Evolutionary conservation across 2,329 filamentous ascomycete genomes (phyloP).

Genomic region (Pyrenophora tritici-repentis): DNA sequence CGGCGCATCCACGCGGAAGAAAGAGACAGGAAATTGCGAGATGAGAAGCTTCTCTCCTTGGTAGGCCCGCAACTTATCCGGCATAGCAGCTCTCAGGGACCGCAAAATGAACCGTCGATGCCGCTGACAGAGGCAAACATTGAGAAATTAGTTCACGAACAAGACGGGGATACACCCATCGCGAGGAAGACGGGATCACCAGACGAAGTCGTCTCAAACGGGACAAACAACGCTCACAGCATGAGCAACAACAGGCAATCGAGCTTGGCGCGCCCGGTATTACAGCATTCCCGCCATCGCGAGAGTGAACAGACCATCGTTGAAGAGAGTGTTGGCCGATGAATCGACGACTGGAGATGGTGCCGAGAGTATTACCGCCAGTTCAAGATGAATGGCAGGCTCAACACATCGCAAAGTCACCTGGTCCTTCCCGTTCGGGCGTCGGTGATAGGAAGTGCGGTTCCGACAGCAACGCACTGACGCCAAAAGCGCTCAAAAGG

Average conservation of each 20-base stretch:
- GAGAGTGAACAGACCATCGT: slow-evolving; percentile 39
- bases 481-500: neutral
- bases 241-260: slow-evolving; percentile 20
- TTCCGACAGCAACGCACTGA: slow-evolving; percentile 5
- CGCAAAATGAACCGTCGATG: slow-evolving; percentile 26
- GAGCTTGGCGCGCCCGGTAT: slow-evolving; percentile 23
- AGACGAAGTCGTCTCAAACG: slow-evolving; percentile 22
- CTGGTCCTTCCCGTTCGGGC: slow-evolving; percentile 10
- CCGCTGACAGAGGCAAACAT: slow-evolving; percentile 48
- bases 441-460: neutral
- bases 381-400: slow-evolving; percentile 1
- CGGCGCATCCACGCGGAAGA: slow-evolving; percentile 59
- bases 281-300: slow-evolving; percentile 19
- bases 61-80: slow-evolving; percentile 45
- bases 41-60: slow-evolving; percentile 60
- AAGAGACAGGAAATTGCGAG: slow-evolving; percentile 58
- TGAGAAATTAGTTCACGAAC: slow-evolving; percentile 39
- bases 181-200: slow-evolving; percentile 17
- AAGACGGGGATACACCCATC: slow-evolving; percentile 25
- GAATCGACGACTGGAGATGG: slow-evolving; percentile 2
- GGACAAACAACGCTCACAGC: slow-evolving; percentile 24
- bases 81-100: slow-evolving; percentile 26
- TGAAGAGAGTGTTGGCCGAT: slow-evolving; percentile 7
- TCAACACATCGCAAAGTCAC: slow-evolving; percentile 1
- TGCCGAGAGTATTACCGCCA: slow-evolving; percentile 6